Conservation (phyloP, 306 rosid species). For the Rosa lucieae region DNA sequence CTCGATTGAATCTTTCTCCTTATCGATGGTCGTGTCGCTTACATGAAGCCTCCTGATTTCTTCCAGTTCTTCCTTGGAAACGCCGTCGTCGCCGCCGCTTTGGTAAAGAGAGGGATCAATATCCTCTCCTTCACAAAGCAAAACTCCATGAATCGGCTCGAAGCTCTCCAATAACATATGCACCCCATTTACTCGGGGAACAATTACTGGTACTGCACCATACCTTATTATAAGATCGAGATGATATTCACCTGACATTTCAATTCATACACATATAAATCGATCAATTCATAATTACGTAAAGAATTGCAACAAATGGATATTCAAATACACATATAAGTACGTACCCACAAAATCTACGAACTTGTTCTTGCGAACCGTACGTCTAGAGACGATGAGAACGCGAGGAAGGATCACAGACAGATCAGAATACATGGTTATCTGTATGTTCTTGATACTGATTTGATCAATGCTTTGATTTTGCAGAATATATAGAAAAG, state of each 20-base stretch:
- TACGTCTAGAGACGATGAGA: conserved; percentile 90
- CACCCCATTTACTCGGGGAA: conserved; percentile 83
- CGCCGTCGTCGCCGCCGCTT: conserved; percentile 45
- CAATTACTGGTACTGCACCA: conserved; percentile 86
- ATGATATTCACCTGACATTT: conserved; percentile 73
- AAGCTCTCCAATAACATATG: conserved; percentile 78
- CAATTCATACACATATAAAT: neutral
- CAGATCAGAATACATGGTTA: conserved; percentile 64
- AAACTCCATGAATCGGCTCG: conserved; percentile 96
- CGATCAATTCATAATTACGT: neutral
- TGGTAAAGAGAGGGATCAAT: conserved; percentile 86
- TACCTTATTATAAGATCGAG: conserved; percentile 84
- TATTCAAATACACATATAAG: neutral
- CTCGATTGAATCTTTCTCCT: conserved; percentile 85
- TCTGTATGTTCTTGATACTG: neutral
- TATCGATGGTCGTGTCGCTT: conserved; percentile 82
- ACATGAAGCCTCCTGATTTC: conserved; percentile 71
- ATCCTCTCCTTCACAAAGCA: conserved; percentile 94
- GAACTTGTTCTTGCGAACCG: conserved; percentile 91
- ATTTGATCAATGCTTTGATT: neutral
- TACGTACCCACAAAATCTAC: conserved; percentile 86
- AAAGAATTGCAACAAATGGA: no score
- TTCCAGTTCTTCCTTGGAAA: conserved; percentile 63
- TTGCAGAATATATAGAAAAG: conserved; percentile 2
- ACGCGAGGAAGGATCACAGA: conserved; percentile 86